A percentile compares a stretch with the other conserved stretches of the same genome.
Evolutionary conservation across 2,329 filamentous ascomycete genomes (phyloP).

Genomic region (Clonostachys sp.): DNA sequence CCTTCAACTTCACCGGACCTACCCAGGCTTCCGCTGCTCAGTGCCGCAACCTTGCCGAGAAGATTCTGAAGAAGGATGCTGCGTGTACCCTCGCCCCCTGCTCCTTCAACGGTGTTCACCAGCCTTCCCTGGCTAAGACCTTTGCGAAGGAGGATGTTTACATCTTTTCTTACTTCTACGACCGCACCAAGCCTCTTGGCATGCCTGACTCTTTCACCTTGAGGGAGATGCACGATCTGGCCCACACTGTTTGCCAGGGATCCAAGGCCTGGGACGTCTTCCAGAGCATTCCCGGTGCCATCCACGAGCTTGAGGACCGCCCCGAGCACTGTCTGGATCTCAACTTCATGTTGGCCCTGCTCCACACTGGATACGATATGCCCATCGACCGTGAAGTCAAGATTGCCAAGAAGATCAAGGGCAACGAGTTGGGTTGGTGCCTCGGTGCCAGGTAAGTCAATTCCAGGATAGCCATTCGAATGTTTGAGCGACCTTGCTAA

Average conservation of each 20-base stretch:
- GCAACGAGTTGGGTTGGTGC: conserved; percentile 96
- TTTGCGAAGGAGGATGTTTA: conserved; percentile 90
- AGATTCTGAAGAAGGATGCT: conserved; percentile 82
- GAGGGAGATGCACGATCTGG: conserved; percentile 81
- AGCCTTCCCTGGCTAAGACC: conserved; percentile 87
- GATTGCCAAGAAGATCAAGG: conserved; percentile 98
- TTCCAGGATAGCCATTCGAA: not conserved
- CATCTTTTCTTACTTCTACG: conserved; percentile 97
- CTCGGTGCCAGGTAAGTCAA: conserved; percentile 80
- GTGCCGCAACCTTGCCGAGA: conserved; percentile 86
- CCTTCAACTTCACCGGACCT: conserved; percentile 86
- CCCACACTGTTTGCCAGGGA: conserved; percentile 79
- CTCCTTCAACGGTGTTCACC: conserved; percentile 96
- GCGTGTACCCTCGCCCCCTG: conserved; percentile 83
- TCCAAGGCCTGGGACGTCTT: conserved; percentile 78
- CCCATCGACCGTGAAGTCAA: conserved; percentile 92
- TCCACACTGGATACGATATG: conserved; percentile 98
- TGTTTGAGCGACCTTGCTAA: conserved; percentile 13
- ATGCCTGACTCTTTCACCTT: conserved; percentile 99
- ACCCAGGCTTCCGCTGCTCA: conserved; percentile 71
- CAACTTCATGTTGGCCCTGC: conserved; percentile 90
- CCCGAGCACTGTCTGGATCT: conserved; percentile 93
- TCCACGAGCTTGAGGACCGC: conserved; percentile 74
- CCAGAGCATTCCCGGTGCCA: conserved; percentile 66
- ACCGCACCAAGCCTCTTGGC: conserved; percentile 86